These are phyloP conservation scores for Diaporthe batatas DNA, from an alignment of 2,329 filamentous ascomycete species.

Conservation along the genomic window DNA sequence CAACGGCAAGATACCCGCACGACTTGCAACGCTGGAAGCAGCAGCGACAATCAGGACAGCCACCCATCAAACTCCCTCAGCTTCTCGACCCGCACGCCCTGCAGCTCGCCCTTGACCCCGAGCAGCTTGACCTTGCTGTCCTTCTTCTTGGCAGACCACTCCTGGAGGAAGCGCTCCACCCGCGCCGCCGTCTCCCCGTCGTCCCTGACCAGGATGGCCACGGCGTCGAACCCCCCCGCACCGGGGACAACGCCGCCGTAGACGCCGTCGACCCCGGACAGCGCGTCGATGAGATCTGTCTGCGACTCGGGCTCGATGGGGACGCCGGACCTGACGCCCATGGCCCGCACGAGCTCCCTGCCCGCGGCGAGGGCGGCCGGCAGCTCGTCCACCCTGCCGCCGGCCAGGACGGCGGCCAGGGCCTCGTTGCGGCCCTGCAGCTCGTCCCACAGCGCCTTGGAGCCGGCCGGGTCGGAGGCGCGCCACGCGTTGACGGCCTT, in stretches of 20 bases:
- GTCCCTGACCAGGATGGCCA: slow-evolving; percentile 84
- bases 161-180: slow-evolving; percentile 72
- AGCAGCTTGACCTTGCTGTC: slow-evolving; percentile 77
- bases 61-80: slow-evolving; percentile 59
- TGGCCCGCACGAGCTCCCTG: slow-evolving; percentile 77
- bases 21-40: background rate
- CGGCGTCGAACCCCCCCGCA: slow-evolving; percentile 92
- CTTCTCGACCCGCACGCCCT: slow-evolving; percentile 69
- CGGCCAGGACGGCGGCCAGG: slow-evolving; percentile 74
- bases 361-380: slow-evolving; percentile 62
- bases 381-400: slow-evolving; percentile 59
- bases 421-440: slow-evolving; percentile 81
- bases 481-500: slow-evolving; percentile 91
- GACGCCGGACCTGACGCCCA: slow-evolving; percentile 81
- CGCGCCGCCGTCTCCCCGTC: slow-evolving; percentile 72
- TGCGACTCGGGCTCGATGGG: slow-evolving; percentile 92
- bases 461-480: slow-evolving; percentile 71
- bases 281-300: slow-evolving; percentile 84
- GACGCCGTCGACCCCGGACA: slow-evolving; percentile 80
- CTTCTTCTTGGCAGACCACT: slow-evolving; percentile 71
- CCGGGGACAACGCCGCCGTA: slow-evolving; percentile 94
- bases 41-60: slow-evolving; percentile 48
- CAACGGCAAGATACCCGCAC: background rate
- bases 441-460: slow-evolving; percentile 78
- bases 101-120: slow-evolving; percentile 78